phyloP scores from a whole-genome alignment of 495 filamentous ascomycete species.

The Penicillium daleae region DNA sequence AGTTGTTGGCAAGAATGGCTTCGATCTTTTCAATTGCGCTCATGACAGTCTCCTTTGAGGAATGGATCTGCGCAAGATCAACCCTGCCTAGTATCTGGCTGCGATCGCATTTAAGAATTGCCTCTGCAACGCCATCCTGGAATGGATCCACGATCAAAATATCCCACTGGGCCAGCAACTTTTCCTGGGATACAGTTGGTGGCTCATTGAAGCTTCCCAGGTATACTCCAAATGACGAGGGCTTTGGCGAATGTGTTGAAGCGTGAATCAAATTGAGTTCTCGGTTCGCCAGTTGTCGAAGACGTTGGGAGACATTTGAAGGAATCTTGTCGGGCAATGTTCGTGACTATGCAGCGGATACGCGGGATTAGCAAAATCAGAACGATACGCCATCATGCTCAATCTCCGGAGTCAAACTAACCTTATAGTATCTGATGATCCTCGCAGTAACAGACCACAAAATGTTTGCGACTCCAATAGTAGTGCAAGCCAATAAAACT shows the following conservation, averaged over 20 bases:
- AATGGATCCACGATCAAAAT: conserved; percentile 52
- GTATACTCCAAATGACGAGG: conserved; percentile 54
- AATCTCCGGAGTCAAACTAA: conserved; percentile 17
- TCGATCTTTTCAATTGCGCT: conserved; percentile 41
- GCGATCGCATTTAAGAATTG: conserved; percentile 29
- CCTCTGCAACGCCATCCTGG: conserved; percentile 43
- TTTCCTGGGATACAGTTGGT: conserved; percentile 34
- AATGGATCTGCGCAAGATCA: conserved; percentile 39
- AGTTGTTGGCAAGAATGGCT: conserved; percentile 31
- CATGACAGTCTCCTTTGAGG: conserved; percentile 28
- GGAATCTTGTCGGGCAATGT: conserved; percentile 36
- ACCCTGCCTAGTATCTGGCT: conserved; percentile 46
- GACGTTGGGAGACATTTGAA: conserved; percentile 27
- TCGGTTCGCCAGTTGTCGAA: conserved; percentile 33
- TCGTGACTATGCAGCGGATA: conserved; percentile 27
- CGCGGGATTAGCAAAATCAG: conserved; percentile 2
- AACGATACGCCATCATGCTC: background rate
- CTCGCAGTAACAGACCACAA: conserved; percentile 30
- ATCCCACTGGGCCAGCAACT: conserved; percentile 50
- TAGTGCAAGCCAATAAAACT: conserved; percentile 40
- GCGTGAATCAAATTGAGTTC: conserved; percentile 28
- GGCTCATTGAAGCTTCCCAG: conserved; percentile 47
- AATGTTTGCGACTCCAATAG: conserved; percentile 36
- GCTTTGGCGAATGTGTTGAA: conserved; percentile 30
- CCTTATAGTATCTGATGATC: conserved; percentile 38